Conservation (phyloP, 169 alveolate genomes). For the Cryptosporidium baileyi region DNA sequence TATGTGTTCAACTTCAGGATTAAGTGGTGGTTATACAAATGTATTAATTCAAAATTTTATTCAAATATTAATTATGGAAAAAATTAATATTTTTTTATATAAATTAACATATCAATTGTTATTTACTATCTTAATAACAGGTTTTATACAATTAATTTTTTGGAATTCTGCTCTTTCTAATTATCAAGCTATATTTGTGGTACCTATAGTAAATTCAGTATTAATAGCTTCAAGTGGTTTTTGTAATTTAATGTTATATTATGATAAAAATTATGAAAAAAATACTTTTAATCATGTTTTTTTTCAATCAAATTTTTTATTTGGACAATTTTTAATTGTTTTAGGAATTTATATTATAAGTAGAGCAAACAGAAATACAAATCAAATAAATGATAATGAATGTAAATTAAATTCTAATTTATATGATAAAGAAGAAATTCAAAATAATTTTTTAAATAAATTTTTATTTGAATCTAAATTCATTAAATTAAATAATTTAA, state of each 20-base stretch:
- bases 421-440: no score
- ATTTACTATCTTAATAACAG: slow-evolving; percentile 8
- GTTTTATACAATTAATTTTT: slow-evolving; percentile 28
- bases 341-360: slow-evolving; percentile 47
- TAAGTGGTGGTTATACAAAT: slow-evolving; percentile 59
- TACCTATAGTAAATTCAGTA: slow-evolving; percentile 60
- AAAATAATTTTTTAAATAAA: neutral
- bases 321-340: slow-evolving; percentile 36
- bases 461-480: neutral
- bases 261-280: neutral
- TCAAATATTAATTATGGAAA: neutral
- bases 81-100: neutral
- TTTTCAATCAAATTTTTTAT: neutral
- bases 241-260: slow-evolving; percentile 44
- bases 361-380: neutral
- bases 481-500: neutral
- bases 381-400: neutral
- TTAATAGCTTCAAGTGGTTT: slow-evolving; percentile 63
- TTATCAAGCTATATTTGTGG: slow-evolving; percentile 60
- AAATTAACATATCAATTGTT: slow-evolving; percentile 10
- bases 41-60: slow-evolving; percentile 50
- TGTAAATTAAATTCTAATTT: no score
- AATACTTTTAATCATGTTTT: neutral
- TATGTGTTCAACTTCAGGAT: slow-evolving; percentile 39
- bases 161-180: slow-evolving; percentile 51